Base-by-base conservation (phyloP, 192 early-diverging fungal genomes). In the Coemansia sp. region DNA sequence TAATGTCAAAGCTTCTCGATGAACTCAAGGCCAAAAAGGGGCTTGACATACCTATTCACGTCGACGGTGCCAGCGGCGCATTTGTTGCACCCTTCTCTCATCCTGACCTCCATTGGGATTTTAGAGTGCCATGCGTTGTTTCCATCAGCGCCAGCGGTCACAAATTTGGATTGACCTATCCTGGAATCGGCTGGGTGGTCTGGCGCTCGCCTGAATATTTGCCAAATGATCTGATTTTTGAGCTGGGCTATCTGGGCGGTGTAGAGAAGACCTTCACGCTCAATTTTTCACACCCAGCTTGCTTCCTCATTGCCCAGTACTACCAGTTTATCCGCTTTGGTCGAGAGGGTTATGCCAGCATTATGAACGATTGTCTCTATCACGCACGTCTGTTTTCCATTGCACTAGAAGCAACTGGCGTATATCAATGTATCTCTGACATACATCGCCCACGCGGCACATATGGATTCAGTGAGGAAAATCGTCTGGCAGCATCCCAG, bases 141-240 rank as follows among this genome's bases (percentile, higher is more conserved):
- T 90, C 88, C 19, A 94, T 94, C 76, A 93, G 92, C 68, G 85
- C 85, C 21, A 89, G 88, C 48, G 91, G 92, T 49, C 91, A 93
- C 86, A 94, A 94, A 71, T 94, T 84, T 78, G 92, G 92, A n/a
- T 82, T 94, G 31, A 83, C 85, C 9, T 92, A 92, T 65, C 85
- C 90, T 5, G 92, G 92, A 49, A 78, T 94, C 51, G 92, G 92
- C 32, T 94, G 92, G 92, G 82, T 85, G 34, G 52, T 94, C 23
- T 94, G 93, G 93, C 81, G 83, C 50, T 74, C 78, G 54, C 55
- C 74, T 19, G 84, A 87, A 51, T 90, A 80, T 60, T 81, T 92
- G 21, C 93, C 93, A 7, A 76, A 86, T 28, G 90, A 84, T 23
- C 81, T 94, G 60, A 84, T 89, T 23, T 91, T 94, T 67, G 85